A percentile compares a stretch with the other conserved stretches of the same genome.
phyloP scores from a whole-genome alignment of 768 basidiomycete genomes.

The Erythrobasidium yunnanense region DNA sequence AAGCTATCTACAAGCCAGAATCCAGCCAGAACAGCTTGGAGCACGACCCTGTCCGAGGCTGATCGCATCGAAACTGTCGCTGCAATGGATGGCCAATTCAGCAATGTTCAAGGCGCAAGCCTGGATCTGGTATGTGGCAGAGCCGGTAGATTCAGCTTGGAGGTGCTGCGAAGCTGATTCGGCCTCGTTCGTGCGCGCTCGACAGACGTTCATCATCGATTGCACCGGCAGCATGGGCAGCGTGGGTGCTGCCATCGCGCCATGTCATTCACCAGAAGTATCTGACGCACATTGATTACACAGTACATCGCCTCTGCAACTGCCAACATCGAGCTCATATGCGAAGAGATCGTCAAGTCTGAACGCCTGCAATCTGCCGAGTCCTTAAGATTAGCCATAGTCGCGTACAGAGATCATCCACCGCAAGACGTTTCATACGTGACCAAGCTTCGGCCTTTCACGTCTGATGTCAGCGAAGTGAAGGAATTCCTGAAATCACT shows the following conservation, averaged over 20 bases:
- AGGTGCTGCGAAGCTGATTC: background rate
- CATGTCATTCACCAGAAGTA: too few species aligned
- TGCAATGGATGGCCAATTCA: background rate
- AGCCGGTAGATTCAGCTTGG: too few species aligned
- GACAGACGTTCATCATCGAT: background rate
- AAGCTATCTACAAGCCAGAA: too few species aligned
- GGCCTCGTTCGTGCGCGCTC: too few species aligned
- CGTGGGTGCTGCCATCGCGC: background rate
- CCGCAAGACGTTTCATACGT: conserved; percentile 55
- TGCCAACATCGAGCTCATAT: conserved; percentile 91
- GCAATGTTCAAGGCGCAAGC: background rate
- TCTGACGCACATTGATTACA: background rate
- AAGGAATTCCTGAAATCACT: conserved; percentile 69
- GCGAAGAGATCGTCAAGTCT: conserved; percentile 84
- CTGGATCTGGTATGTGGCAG: background rate
- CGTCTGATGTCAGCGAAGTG: conserved; percentile 77
- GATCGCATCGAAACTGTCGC: too few species aligned
- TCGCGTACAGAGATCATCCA: conserved; percentile 59
- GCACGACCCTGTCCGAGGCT: too few species aligned
- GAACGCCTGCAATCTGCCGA: conserved; percentile 76
- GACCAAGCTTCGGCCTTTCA: conserved; percentile 86
- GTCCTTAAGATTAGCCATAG: conserved; percentile 76
- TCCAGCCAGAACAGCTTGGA: too few species aligned
- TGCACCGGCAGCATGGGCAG: background rate
- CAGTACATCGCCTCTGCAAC: conserved; percentile 49